These are phyloP conservation scores for Backusella westeae DNA, from an alignment of 192 early-diverging fungal genomes.

Conservation along the genomic window DNA sequence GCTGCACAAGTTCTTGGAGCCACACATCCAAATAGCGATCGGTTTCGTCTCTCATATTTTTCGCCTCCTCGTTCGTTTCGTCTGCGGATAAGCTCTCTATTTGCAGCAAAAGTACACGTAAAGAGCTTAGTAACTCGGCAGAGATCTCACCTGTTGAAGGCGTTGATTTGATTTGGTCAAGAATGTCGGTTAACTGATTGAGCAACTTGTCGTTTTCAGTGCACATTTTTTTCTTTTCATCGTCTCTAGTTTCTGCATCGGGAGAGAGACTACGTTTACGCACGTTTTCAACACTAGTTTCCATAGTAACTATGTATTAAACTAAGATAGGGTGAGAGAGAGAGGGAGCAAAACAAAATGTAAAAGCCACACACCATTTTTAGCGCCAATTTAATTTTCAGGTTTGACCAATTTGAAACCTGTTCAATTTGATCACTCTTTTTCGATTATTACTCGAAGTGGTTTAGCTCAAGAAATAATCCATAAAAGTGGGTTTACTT, in stretches of 20 bases:
- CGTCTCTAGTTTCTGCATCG: not conserved
- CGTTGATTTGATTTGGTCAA: conserved; percentile 30
- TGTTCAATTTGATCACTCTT: not conserved
- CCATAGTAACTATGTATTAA: not conserved
- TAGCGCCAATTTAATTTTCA: not conserved
- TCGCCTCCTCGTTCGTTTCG: conserved; percentile 26
- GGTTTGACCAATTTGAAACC: conserved; percentile 6
- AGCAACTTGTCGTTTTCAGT: conserved; percentile 13
- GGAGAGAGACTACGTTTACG: conserved; percentile 12
- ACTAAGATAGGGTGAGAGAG: not conserved
- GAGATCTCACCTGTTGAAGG: conserved; percentile 31
- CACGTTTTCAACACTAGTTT: not conserved
- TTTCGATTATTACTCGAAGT: not conserved
- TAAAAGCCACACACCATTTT: not conserved
- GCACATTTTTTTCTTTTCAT: not conserved
- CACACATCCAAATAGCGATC: conserved; percentile 30
- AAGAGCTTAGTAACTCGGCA: conserved; percentile 24
- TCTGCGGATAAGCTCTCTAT: conserved; percentile 32
- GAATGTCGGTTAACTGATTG: conserved; percentile 21
- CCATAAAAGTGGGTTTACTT: too few species aligned
- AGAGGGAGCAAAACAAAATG: not conserved
- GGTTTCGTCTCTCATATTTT: conserved; percentile 26
- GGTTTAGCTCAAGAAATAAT: too few species aligned
- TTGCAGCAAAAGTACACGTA: conserved; percentile 29
- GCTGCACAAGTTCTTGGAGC: conserved; percentile 32